Percentiles rank a stretch among this genome's conserved stretches.
These are phyloP conservation scores for Boechera stricta DNA, from an alignment of 345 rosid species.

Conservation along the genomic window DNA sequence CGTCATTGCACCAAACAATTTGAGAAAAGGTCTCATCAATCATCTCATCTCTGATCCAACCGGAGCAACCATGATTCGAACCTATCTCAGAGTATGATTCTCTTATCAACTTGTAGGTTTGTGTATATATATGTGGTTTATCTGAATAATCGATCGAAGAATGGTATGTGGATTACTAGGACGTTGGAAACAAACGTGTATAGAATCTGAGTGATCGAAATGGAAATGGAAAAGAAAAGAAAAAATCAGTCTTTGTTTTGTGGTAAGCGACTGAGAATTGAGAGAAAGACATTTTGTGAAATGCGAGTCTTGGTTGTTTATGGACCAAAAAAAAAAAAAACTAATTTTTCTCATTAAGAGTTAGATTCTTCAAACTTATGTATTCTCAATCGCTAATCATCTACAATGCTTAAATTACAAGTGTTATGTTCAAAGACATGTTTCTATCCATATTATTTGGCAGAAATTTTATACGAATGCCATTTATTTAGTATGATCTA, in stretches of 20 bases:
- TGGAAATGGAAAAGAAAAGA: conserved; percentile 8
- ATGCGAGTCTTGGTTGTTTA: neutral
- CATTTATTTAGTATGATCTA: neutral
- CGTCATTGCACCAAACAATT: conserved; percentile 72
- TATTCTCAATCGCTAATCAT: neutral
- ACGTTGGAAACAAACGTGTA: conserved; percentile 19
- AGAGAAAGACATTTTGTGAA: conserved; percentile 10
- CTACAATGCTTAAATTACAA: neutral
- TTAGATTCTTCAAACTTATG: too few species aligned
- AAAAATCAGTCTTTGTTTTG: conserved; percentile 20
- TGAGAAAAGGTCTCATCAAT: conserved; percentile 75
- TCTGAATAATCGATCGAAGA: conserved; percentile 15
- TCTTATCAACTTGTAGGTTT: conserved; percentile 18
- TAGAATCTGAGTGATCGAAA: conserved; percentile 32
- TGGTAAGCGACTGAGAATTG: conserved; percentile 8
- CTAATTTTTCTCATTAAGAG: neutral
- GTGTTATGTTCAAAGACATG: neutral
- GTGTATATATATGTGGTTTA: conserved; percentile 5
- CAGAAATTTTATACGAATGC: neutral
- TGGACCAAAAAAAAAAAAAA: neutral
- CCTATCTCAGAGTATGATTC: conserved; percentile 60
- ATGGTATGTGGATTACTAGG: conserved; percentile 25
- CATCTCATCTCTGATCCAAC: conserved; percentile 90
- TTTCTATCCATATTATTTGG: neutral
- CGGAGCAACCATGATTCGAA: conserved; percentile 88